Base-by-base conservation (phyloP, 2,329 filamentous ascomycete species). In the Exophiala sideris region DNA sequence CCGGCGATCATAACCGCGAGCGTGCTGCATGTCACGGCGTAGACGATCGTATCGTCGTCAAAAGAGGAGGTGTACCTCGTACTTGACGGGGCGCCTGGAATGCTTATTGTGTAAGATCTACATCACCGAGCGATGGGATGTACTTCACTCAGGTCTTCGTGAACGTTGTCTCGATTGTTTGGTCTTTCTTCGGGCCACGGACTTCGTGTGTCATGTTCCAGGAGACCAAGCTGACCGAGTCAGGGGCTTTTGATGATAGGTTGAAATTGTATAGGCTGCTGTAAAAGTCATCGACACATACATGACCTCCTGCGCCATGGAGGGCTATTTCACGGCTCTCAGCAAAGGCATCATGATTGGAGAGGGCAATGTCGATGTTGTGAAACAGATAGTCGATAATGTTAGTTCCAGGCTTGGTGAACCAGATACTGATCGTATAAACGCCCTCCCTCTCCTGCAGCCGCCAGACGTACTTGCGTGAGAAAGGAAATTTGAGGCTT, bases 241-340 rank as follows among this genome's bases (percentile, higher is more conserved):
- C 66, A 48, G 69, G 63, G 5, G 66, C 68, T 0, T 65, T 64
- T 6, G 63, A 64, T 1, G 3, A 53, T 20, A 76, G 59, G 9
- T 69, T 65, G 58, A 76, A 76, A 14, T 70, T 66, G 63, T 76
- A 76, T 2, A 68, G 69, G 4, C 72, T 76, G 50, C 69, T 70
- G 62, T 76, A 76, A 66, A 72, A 74, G 62, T 76, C 73, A 41
- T 75, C 73, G 49, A 75, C 68, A 59, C 73, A 76, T 8, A 76
- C 66, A 62, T 76, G 73, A 40, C 72, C 70, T 2, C 73, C 73
- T 14, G 64, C 63, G 3, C 73, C 73, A 47, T 64, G 61, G 8
- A 73, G 52, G 4, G 74, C 65, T 6, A 50, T 41, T 9, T 52
- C 35, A n/a, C 41, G 20, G 9, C 55, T 4, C 5, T 42, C 6